Evolutionary conservation across 2,329 filamentous ascomycete genomes (phyloP).

Genomic region (Trichophyton schoenleinii): DNA sequence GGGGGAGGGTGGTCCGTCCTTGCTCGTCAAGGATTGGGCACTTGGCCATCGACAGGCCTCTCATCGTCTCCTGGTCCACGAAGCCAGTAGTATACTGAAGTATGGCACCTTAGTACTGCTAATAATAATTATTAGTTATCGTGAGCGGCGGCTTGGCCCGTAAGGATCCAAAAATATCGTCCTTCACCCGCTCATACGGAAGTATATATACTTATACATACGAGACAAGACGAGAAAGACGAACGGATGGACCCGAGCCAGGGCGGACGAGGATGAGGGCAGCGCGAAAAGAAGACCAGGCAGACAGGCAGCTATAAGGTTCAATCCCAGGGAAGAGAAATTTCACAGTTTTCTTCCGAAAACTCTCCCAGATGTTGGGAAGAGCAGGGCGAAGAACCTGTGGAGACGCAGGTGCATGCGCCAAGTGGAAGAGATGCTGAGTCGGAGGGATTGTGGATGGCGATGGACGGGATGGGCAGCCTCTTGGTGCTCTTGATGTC

Average conservation of each 20-base stretch:
- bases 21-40: background rate
- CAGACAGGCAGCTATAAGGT: background rate
- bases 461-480: background rate
- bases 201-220: background rate
- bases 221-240: background rate
- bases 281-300: too few species aligned
- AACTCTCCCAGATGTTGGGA: conserved; percentile 3
- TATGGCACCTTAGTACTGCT: too few species aligned
- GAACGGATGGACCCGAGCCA: background rate
- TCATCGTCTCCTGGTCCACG: background rate
- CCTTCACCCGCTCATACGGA: background rate
- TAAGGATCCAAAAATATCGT: background rate
- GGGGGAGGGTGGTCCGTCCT: background rate
- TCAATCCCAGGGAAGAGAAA: background rate
- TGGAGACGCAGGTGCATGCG: background rate
- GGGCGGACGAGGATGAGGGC: background rate
- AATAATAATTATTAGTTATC: background rate
- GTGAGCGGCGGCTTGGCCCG: background rate
- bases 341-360: background rate
- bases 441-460: background rate
- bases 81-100: background rate
- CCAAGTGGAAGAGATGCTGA: background rate
- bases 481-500: background rate
- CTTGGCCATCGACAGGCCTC: background rate
- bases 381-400: background rate